Percentiles rank a stretch among this genome's conserved stretches.
Conservation (phyloP, 2,329 filamentous ascomycete genomes). For the Ophiobolus disseminans region DNA sequence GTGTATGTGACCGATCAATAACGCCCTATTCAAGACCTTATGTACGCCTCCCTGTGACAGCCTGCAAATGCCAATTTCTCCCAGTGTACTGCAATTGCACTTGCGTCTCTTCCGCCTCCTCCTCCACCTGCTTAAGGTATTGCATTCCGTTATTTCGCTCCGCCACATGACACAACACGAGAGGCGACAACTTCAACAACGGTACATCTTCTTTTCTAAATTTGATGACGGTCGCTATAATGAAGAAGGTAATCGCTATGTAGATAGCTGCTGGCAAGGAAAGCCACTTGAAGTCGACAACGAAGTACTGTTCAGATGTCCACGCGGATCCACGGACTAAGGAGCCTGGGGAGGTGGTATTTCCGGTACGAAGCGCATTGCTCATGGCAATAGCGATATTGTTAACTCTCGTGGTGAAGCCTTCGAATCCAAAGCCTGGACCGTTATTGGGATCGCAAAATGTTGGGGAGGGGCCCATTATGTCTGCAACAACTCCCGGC, state of each 20-base stretch:
- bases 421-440: slow-evolving; percentile 1
- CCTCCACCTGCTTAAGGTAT: background rate
- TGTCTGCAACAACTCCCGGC: background rate
- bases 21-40: background rate
- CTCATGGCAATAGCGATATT: slow-evolving; percentile 7
- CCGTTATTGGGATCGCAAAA: background rate
- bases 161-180: slow-evolving; percentile 2
- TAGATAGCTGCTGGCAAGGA: slow-evolving; percentile 1
- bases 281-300: slow-evolving; percentile 5
- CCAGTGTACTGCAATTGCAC: slow-evolving; percentile 3
- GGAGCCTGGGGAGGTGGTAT: background rate
- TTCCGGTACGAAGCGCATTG: slow-evolving; percentile 4
- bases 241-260: slow-evolving; percentile 6
- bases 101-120: slow-evolving; percentile 1
- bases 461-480: background rate
- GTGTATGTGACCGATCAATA: too few relatives aligned
- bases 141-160: slow-evolving; percentile 1
- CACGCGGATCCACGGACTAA: slow-evolving; percentile 2
- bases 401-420: slow-evolving; percentile 4
- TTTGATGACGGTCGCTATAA: slow-evolving; percentile 8
- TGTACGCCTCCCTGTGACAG: background rate
- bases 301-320: slow-evolving; percentile 6
- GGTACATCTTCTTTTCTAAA: slow-evolving; percentile 1
- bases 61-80: slow-evolving; percentile 3
- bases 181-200: slow-evolving; percentile 10